Evolutionary conservation across 441 rosid species (phyloP).

Genomic region (Mallotus repandus): DNA sequence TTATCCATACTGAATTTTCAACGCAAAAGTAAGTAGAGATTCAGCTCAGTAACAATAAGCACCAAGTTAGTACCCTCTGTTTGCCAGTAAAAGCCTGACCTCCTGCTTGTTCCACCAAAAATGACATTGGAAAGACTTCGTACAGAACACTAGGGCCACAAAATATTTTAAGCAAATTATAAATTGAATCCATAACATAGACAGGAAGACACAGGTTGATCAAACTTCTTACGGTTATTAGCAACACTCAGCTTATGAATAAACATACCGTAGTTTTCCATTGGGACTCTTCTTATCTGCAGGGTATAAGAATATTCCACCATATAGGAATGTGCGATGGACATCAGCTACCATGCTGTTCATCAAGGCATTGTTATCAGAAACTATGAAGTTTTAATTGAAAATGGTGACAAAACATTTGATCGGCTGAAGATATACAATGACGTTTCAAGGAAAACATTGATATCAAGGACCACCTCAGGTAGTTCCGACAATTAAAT

Average conservation of each 20-base stretch:
- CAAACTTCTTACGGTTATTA: not conserved
- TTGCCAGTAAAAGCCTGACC: constrained; percentile 93
- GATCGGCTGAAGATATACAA: not conserved
- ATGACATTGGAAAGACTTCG: constrained; percentile 98
- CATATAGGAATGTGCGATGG: constrained; percentile 91
- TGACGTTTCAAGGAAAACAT: no score
- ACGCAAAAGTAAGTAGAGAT: not conserved
- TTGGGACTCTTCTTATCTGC: constrained; percentile 91
- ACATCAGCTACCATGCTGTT: constrained; percentile 98
- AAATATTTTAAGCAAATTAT: constrained; percentile 9
- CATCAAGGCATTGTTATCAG: constrained; percentile 15
- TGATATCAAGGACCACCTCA: no score
- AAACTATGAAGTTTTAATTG: constrained; percentile 7
- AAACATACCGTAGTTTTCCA: constrained; percentile 91
- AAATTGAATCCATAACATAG: not conserved
- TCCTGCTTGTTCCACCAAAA: constrained; percentile 97
- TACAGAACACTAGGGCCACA: constrained; percentile 64
- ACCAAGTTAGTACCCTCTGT: constrained; percentile 56
- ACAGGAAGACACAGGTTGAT: constrained; percentile 2
- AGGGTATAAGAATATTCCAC: constrained; percentile 96
- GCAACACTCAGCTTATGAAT: not conserved
- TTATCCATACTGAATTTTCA: not conserved
- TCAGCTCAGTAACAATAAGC: not conserved
- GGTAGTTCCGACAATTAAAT: not conserved
- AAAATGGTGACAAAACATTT: not conserved